Conservation (phyloP, 192 early-diverging fungal genomes). For the Rhizoclosmatium globosum region DNA sequence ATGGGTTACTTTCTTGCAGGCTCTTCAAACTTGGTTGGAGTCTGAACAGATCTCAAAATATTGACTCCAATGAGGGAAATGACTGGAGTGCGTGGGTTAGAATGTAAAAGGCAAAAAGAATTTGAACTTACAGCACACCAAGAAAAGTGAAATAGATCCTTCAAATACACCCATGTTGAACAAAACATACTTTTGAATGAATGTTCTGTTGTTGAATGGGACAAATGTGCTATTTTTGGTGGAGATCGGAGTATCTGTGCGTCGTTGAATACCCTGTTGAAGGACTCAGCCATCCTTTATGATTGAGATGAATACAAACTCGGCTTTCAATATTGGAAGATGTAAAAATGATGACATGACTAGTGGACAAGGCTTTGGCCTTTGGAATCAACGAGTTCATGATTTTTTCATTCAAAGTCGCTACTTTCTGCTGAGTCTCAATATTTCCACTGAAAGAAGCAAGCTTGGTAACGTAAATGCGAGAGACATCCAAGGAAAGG, state of each 20-base stretch:
- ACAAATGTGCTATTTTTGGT: constrained; percentile 12
- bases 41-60: constrained; percentile 21
- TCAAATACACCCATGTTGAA: constrained; percentile 40
- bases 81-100: not conserved
- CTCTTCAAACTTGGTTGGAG: constrained; percentile 32
- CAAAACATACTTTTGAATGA: constrained; percentile 32
- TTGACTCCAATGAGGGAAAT: constrained; percentile 35
- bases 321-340: constrained; percentile 6
- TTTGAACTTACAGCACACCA: constrained; percentile 8
- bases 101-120: constrained; percentile 3
- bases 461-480: not conserved
- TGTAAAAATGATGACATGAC: constrained; percentile 21
- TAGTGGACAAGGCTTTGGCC: not conserved
- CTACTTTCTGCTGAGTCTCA: not conserved
- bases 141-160: constrained; percentile 16
- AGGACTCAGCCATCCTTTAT: not conserved
- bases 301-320: not conserved
- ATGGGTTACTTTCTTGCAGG: not conserved
- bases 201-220: constrained; percentile 27
- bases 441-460: not conserved
- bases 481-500: not conserved
- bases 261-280: not conserved
- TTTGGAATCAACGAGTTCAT: constrained; percentile 8
- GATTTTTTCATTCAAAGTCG: not conserved
- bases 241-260: not conserved